phyloP scores from a whole-genome alignment of 1,284 basidiomycete species.

The Ustilago trichophora region DNA sequence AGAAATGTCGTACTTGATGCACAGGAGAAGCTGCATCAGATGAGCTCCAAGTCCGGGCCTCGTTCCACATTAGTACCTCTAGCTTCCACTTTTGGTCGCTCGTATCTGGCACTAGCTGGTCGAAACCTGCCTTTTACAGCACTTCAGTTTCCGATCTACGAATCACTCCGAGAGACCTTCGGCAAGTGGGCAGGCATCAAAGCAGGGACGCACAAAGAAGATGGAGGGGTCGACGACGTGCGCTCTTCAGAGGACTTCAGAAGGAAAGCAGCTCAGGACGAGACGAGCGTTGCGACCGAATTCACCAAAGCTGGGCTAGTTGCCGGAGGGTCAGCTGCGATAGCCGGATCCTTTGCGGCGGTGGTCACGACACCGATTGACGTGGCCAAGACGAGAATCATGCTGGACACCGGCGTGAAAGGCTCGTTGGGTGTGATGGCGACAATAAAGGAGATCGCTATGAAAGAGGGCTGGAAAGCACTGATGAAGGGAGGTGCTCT shows the following conservation, averaged over 20 bases:
- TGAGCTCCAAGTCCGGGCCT: slow-evolving; percentile 1
- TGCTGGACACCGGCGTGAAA: slow-evolving; percentile 28
- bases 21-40: slow-evolving; percentile 15
- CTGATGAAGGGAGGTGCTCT: slow-evolving; percentile 53
- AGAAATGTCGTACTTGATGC: slow-evolving; percentile 33
- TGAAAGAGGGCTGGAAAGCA: slow-evolving; percentile 45
- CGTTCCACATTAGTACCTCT: slow-evolving; percentile 18
- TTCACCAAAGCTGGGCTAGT: slow-evolving; percentile 50
- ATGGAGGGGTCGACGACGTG: slow-evolving; percentile 42
- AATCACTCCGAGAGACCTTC: slow-evolving; percentile 40
- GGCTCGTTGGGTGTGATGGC: slow-evolving; percentile 34
- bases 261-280: slow-evolving; percentile 15
- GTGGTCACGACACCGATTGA: slow-evolving; percentile 54
- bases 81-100: slow-evolving; percentile 32
- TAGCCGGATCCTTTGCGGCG: slow-evolving; percentile 48
- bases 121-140: slow-evolving; percentile 62
- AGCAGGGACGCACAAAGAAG: slow-evolving; percentile 40
- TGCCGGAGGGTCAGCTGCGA: slow-evolving; percentile 44
- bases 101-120: slow-evolving; percentile 55
- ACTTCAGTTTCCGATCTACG: slow-evolving; percentile 60
- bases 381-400: slow-evolving; percentile 57
- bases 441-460: slow-evolving; percentile 36
- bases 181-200: slow-evolving; percentile 38
- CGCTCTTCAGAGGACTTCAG: slow-evolving; percentile 25
- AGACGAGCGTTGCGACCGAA: slow-evolving; percentile 24